These are phyloP conservation scores for Streptanthus diversifolius DNA, from an alignment of 345 rosid species.

Conservation along the genomic window DNA sequence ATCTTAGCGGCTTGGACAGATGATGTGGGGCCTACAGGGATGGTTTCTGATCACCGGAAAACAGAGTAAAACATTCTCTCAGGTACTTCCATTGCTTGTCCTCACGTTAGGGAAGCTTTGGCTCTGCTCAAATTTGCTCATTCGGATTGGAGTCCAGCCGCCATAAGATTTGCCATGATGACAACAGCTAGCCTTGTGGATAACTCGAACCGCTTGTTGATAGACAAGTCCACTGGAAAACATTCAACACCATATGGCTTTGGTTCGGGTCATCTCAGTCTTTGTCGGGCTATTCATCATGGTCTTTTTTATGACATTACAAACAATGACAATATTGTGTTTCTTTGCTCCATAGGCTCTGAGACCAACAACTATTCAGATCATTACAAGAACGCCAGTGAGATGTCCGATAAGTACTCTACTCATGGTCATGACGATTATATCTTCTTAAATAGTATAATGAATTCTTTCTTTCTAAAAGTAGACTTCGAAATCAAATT, in stretches of 20 bases:
- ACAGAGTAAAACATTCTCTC: not conserved
- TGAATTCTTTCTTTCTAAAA: no score
- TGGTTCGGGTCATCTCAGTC: conserved; percentile 3
- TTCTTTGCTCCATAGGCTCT: not conserved
- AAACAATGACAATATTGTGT: not conserved
- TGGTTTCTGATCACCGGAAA: not conserved
- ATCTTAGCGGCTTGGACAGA: not conserved
- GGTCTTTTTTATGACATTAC: not conserved
- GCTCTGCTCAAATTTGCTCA: not conserved
- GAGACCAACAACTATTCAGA: not conserved
- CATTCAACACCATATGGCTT: not conserved
- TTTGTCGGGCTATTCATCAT: not conserved
- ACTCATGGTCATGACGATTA: no score
- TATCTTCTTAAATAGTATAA: no score
- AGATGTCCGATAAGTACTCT: no score
- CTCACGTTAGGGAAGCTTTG: not conserved
- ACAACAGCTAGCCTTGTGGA: not conserved
- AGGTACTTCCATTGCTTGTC: not conserved
- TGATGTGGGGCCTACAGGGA: not conserved
- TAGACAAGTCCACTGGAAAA: not conserved
- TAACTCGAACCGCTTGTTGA: not conserved
- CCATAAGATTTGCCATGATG: not conserved
- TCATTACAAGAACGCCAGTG: not conserved
- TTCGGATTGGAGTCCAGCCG: not conserved
- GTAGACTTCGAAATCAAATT: no score